Evolutionary conservation across 2,329 filamentous ascomycete genomes (phyloP).

Genomic region (Colletotrichum musicola): DNA sequence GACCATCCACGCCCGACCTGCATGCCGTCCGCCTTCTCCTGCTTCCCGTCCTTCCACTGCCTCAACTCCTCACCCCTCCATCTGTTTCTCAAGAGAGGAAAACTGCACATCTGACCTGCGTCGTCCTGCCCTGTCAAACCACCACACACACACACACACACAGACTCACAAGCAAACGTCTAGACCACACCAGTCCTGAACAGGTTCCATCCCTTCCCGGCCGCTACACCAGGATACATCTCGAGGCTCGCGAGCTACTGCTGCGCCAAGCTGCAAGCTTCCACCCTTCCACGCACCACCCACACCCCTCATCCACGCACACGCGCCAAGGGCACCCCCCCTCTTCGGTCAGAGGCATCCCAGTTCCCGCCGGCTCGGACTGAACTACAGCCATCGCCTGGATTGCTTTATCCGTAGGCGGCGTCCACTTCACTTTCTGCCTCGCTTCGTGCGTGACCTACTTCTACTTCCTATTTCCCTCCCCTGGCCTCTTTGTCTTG

Average conservation of each 20-base stretch:
- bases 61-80: conserved; percentile 29
- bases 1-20: conserved; percentile 22
- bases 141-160: background rate
- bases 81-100: conserved; percentile 33
- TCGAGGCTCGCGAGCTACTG: conserved; percentile 33
- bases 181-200: background rate
- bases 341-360: conserved; percentile 35
- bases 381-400: conserved; percentile 29
- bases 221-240: conserved; percentile 16
- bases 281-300: conserved; percentile 7
- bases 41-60: conserved; percentile 19
- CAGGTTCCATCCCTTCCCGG: conserved; percentile 19
- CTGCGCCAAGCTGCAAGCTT: conserved; percentile 37
- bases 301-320: conserved; percentile 13
- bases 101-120: conserved; percentile 34
- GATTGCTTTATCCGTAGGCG: conserved; percentile 32
- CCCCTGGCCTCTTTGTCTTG: conserved; percentile 32
- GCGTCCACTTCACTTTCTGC: conserved; percentile 24
- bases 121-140: conserved; percentile 25
- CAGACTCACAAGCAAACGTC: background rate
- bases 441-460: conserved; percentile 37
- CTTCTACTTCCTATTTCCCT: conserved; percentile 34
- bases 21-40: conserved; percentile 29
- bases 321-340: conserved; percentile 30
- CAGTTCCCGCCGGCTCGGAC: conserved; percentile 36